Conservation (phyloP, 495 filamentous ascomycete genomes). For the Bathelium albidoporum region DNA sequence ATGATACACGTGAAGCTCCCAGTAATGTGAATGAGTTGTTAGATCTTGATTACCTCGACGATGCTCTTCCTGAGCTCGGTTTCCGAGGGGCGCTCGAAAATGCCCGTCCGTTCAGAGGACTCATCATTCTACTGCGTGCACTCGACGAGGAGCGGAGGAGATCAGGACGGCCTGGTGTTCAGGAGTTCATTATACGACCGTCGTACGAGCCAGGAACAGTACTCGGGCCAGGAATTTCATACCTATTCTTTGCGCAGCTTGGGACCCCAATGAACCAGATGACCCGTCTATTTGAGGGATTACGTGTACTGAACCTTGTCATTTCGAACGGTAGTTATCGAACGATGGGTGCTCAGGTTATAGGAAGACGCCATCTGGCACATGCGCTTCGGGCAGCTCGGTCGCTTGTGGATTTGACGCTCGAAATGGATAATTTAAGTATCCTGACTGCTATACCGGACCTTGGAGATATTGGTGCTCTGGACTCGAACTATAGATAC, state of each 20-base stretch:
- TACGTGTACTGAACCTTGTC: not conserved
- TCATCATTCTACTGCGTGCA: not conserved
- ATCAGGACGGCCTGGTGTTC: not conserved
- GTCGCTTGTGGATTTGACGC: not conserved
- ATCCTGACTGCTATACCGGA: not conserved
- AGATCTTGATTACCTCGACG: not conserved
- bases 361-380: not conserved
- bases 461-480: not conserved
- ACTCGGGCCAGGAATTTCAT: not conserved
- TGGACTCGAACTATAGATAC: not conserved
- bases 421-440: not conserved
- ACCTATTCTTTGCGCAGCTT: not conserved
- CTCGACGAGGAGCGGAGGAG: not conserved
- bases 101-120: not conserved
- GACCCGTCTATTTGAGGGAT: not conserved
- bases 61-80: not conserved
- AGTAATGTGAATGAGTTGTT: not conserved
- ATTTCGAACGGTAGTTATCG: not conserved
- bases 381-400: not conserved
- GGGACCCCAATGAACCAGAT: not conserved
- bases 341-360: not conserved
- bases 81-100: not conserved
- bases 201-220: not conserved
- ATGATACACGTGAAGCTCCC: not conserved
- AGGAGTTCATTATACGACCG: conserved; percentile 1